Conservation (phyloP, 2,329 filamentous ascomycete species). For the Xylariaceae sp. region DNA sequence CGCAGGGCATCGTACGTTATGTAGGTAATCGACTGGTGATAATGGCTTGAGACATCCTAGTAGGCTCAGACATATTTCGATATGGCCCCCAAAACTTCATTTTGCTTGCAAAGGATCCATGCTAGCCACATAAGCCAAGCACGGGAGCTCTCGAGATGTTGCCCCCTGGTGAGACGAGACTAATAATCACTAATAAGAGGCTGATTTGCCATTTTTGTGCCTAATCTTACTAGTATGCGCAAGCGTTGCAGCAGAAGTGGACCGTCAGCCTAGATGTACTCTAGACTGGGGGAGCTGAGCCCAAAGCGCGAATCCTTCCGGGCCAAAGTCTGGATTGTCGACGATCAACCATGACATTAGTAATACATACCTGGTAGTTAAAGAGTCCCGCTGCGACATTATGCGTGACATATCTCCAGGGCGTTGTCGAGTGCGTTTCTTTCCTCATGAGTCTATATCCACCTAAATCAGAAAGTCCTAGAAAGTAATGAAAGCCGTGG, state of each 20-base stretch:
- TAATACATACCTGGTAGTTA: no score
- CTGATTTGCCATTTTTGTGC: slow-evolving; percentile 5
- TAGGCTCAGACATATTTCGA: neutral
- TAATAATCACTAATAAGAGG: slow-evolving; percentile 10
- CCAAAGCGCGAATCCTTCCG: slow-evolving; percentile 7
- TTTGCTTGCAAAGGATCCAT: slow-evolving; percentile 8
- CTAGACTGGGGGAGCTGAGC: slow-evolving; percentile 11
- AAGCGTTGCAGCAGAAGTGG: slow-evolving; percentile 10
- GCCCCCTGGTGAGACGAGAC: neutral
- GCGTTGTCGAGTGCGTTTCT: no score
- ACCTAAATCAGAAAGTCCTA: no score
- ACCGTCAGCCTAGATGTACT: neutral
- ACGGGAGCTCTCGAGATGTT: neutral
- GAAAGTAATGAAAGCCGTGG: no score
- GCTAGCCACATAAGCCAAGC: slow-evolving; percentile 1
- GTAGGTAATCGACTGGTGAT: slow-evolving; percentile 5
- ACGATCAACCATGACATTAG: slow-evolving; percentile 1
- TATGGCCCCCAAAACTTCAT: slow-evolving; percentile 5
- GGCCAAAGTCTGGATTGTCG: neutral
- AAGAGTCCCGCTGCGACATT: no score
- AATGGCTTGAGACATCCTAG: neutral
- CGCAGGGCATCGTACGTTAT: slow-evolving; percentile 20
- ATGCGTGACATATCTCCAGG: no score
- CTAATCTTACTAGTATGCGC: slow-evolving; percentile 16
- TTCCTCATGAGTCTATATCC: no score